Base-by-base conservation (phyloP, 331 rosid species). In the Cydonia oblonga region DNA sequence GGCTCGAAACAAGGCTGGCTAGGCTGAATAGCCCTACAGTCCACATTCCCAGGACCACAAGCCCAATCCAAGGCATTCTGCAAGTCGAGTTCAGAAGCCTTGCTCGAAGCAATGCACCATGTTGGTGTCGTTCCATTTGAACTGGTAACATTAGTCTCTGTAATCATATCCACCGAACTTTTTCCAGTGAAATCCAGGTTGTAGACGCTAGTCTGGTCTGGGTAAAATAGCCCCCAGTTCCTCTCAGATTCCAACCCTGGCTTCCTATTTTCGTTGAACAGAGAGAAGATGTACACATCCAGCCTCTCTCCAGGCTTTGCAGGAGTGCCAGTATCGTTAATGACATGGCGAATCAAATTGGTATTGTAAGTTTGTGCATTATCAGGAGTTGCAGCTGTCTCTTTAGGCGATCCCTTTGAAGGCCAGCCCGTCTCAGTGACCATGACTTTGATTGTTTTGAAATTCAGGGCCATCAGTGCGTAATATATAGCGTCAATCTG, bases 361-460 rank as follows among this genome's bases (percentile, higher is more conserved):
- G 93, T 75, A 71, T 95, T 95, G 78, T 88, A 95, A n/a, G 79
- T 89, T 72, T 95, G 99, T 56, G 99, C 99, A 76, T 95, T 89
- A 73, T 91, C 99, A 7, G 97, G 90, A 66, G 96, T 91, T 29
- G 99, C 99, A 70, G 96, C 92, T 9, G 84, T 87, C 86, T 95
- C 99, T 86, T 88, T 95, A 8, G 96, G 90, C 1, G 99, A 91
- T 42, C 99, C 99, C 71, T 91, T 95, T 9, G 97, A 87, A 68
- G 99, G 99, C 99, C 99, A 95, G 62, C 99, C 99, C 18, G 99
- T 95, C 82, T 95, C 99, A 4, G 97, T 87, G 74, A 95, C 96
- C 93, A 89, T 88, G 63, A 95, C 80, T 80, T 83, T 89, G 57
- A 95, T 86, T 65, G 97, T 95, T 83, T 87, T 78, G 79, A 95